These are phyloP conservation scores for Ramularia endophylla DNA, from an alignment of 2,329 filamentous ascomycete genomes.

Conservation along the genomic window DNA sequence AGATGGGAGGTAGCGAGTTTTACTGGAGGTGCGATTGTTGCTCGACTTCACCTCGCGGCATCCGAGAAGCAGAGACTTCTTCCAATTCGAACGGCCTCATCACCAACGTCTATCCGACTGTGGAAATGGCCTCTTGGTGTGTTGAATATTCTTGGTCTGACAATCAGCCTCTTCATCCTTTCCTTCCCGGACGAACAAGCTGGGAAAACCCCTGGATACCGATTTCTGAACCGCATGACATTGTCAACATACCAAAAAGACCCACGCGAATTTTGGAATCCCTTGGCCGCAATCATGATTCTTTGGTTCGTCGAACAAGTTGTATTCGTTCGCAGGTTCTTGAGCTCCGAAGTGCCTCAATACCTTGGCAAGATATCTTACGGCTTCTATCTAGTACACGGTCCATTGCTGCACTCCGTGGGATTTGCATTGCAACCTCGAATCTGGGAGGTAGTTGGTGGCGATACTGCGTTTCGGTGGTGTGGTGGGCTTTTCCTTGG, in stretches of 20 bases:
- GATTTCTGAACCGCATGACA: conserved; percentile 1
- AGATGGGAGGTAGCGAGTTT: conserved; percentile 14
- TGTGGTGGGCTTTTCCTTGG: conserved; percentile 6
- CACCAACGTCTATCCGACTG: not conserved
- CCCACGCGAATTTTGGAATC: conserved; percentile 7
- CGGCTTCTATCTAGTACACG: conserved; percentile 15
- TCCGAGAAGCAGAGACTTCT: conserved; percentile 1
- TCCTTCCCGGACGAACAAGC: conserved; percentile 12
- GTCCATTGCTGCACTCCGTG: conserved; percentile 10
- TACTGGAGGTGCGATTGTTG: conserved; percentile 12
- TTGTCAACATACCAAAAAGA: conserved; percentile 2
- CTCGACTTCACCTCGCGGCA: conserved; percentile 7
- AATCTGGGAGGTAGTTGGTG: conserved; percentile 6
- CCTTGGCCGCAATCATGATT: conserved; percentile 5
- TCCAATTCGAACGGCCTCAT: not conserved
- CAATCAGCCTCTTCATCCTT: conserved; percentile 7
- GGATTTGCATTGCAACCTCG: conserved; percentile 12
- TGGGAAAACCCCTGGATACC: conserved; percentile 7
- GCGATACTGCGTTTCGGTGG: conserved; percentile 2
- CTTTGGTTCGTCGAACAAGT: conserved; percentile 9
- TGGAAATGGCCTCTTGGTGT: conserved; percentile 1
- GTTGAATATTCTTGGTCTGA: not conserved
- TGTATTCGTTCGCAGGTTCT: not conserved
- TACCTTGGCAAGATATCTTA: conserved; percentile 14
- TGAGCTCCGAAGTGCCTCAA: conserved; percentile 8